Evolutionary conservation across 306 rosid species (phyloP), one percentile per base, ranked within the genome.

Genomic region (Acacia melanoxylon): DNA sequence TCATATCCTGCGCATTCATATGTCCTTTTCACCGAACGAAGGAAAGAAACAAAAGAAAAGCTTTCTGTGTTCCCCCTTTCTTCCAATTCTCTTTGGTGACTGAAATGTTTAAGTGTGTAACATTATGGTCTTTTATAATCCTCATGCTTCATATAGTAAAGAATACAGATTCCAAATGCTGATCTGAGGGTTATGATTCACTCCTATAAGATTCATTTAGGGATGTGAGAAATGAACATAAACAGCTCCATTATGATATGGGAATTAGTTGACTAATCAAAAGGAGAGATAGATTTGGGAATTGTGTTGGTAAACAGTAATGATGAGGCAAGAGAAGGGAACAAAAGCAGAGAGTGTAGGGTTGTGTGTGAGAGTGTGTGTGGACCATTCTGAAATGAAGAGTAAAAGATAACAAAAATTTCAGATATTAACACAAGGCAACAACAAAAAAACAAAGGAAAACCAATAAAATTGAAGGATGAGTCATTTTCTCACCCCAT

Each of bases 1-100:
- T 86, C 80, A 83, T 88, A 81, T 81, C 86, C 86, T 86, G 83
- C 88, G 90, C 91, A 91, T 91, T 93, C 93, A 90, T 89, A 90
- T 87, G 97, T 84, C 89, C 74, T 87, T 91, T 88, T 90, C 95
- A 90, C 95, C 92, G 76, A 85, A 87, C 76, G 80, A 86, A 79
- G 83, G 76, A 90, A 88, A 88, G 85, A 78, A 88, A 59, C 78
- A 84, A 84, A 80, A 85, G 82, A 85, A 72, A 79, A 79, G 76
- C 85, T 65, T 87, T 81, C 73, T 79, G 82, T 71, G 76, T 69
- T 44, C 66, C 76, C 42, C 62, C 33, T 20, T 77, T 78, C 67
- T 74, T 74, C 54, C 76, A 54, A 51, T 74, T 45, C 76, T 52
- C 80, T 78, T 52, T 31, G 44, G 37, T 77, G 29, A 37, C 41